Evolutionary conservation across 1,284 basidiomycete genomes (phyloP).

Genomic region (Malassezia pachydermatis): DNA sequence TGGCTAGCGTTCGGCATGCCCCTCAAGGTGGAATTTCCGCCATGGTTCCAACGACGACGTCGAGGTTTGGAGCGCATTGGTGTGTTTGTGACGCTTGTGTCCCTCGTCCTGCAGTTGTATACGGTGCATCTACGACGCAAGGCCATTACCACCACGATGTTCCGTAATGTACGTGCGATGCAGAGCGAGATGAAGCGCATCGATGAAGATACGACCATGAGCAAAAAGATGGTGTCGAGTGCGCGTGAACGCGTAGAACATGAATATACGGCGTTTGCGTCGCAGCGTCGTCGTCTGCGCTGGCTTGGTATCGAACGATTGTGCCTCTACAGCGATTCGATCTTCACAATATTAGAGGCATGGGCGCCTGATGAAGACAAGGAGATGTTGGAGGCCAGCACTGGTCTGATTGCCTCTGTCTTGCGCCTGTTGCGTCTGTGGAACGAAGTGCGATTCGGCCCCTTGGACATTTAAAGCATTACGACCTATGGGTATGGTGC

Average conservation of each 20-base stretch:
- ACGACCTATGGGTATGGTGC: not conserved
- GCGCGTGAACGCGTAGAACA: conserved; percentile 1
- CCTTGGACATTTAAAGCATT: conserved; percentile 9
- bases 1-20: conserved; percentile 27
- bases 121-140: not conserved
- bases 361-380: conserved; percentile 24
- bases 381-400: conserved; percentile 24
- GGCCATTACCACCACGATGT: not conserved
- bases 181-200: conserved; percentile 12
- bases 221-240: not conserved
- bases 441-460: conserved; percentile 13
- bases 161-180: not conserved
- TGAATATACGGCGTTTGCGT: not conserved
- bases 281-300: conserved; percentile 8
- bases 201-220: not conserved
- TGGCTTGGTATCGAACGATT: conserved; percentile 14
- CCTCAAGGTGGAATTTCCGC: conserved; percentile 14
- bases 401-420: conserved; percentile 20
- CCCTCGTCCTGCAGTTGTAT: conserved; percentile 18
- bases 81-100: conserved; percentile 25
- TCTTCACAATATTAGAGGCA: conserved; percentile 28
- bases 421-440: conserved; percentile 22
- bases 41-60: conserved; percentile 19
- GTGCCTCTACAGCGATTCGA: conserved; percentile 19
- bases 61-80: conserved; percentile 31